These are phyloP conservation scores for Penicillium corylophilum DNA, from an alignment of 2,329 filamentous ascomycete species.

Conservation along the genomic window DNA sequence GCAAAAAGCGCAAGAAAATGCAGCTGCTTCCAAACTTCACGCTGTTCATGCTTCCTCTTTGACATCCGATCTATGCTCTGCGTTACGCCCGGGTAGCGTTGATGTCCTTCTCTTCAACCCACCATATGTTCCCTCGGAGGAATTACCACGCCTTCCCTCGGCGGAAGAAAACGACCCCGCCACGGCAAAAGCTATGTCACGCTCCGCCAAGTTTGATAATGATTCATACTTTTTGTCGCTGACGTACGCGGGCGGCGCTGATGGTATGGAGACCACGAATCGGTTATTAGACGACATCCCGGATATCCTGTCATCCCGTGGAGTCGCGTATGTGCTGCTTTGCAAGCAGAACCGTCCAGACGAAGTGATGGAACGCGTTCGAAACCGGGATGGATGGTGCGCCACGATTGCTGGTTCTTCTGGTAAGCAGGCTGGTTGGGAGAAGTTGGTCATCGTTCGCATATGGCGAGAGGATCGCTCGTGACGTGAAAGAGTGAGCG, in stretches of 20 bases:
- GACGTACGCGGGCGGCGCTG: conserved; percentile 81
- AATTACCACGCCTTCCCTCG: conserved; percentile 59
- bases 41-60: conserved; percentile 64
- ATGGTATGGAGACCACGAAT: conserved; percentile 94
- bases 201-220: conserved; percentile 61
- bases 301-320: conserved; percentile 60
- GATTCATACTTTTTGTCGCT: conserved; percentile 82
- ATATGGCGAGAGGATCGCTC: conserved; percentile 62
- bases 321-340: conserved; percentile 84
- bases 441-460: conserved; percentile 84
- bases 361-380: conserved; percentile 64
- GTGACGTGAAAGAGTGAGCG: background rate
- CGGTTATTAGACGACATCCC: conserved; percentile 71
- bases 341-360: conserved; percentile 88
- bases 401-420: conserved; percentile 77
- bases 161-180: conserved; percentile 23
- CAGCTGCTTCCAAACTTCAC: conserved; percentile 19
- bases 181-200: conserved; percentile 27
- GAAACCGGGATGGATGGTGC: conserved; percentile 64
- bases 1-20: conserved; percentile 13
- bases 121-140: conserved; percentile 86
- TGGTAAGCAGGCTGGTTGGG: conserved; percentile 88
- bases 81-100: conserved; percentile 59
- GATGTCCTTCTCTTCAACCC: conserved; percentile 96
- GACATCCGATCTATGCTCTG: conserved; percentile 67